These are phyloP conservation scores for Crithidia brevicula DNA, from an alignment of 208 protist genomes.

Conservation along the genomic window DNA sequence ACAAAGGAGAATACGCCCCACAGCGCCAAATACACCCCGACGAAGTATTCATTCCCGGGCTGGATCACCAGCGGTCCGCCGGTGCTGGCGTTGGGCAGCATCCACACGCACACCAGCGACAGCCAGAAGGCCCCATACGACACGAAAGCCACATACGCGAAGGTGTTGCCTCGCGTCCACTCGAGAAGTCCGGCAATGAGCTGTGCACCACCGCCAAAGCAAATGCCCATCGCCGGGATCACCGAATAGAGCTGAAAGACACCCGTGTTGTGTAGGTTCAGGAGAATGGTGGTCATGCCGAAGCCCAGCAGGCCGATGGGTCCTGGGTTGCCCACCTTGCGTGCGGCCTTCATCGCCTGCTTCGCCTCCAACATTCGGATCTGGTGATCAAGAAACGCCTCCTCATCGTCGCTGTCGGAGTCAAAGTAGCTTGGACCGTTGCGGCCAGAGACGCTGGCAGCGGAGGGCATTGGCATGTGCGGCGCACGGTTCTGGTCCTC, in stretches of 20 bases:
- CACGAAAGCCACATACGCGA: conserved; percentile 47
- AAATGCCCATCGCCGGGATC: conserved; percentile 48
- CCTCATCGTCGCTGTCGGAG: conserved; percentile 32
- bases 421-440: conserved; percentile 10
- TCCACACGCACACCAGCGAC: conserved; percentile 43
- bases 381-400: conserved; percentile 24
- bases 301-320: conserved; percentile 56
- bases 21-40: conserved; percentile 24
- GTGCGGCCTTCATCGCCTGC: conserved; percentile 4
- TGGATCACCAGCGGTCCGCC: not conserved
- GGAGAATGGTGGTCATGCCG: conserved; percentile 64
- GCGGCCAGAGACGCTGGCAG: not conserved
- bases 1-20: conserved; percentile 38
- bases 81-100: conserved; percentile 34
- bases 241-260: conserved; percentile 36
- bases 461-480: not conserved
- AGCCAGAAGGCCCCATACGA: conserved; percentile 69
- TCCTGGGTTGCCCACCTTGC: conserved; percentile 39
- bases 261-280: conserved; percentile 60
- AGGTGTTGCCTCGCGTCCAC: conserved; percentile 54
- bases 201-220: conserved; percentile 57
- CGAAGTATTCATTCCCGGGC: conserved; percentile 13
- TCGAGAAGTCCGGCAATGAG: conserved; percentile 63
- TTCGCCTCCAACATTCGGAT: conserved; percentile 36
- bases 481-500: conserved; percentile 32